Conservation (phyloP, 441 rosid genomes). For the Croton laevigatus region DNA sequence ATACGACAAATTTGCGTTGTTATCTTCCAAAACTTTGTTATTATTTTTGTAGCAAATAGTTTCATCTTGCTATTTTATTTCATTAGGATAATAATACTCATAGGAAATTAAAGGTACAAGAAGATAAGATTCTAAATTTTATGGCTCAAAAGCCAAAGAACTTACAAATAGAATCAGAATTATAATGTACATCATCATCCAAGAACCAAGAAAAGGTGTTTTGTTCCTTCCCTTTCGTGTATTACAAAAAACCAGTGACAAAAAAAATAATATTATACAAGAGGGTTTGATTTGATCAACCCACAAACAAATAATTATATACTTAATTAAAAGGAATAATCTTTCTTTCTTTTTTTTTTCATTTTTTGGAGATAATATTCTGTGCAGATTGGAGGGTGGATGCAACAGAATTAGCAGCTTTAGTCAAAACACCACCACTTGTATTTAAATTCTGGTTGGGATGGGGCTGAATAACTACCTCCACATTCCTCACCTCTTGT, state of each 20-base stretch:
- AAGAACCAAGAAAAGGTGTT: neutral
- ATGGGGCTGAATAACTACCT: conserved; percentile 45
- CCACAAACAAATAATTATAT: neutral
- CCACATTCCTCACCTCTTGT: conserved; percentile 40
- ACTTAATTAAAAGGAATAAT: neutral
- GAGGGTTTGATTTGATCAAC: neutral
- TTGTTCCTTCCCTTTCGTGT: neutral
- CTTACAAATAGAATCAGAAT: too few species aligned
- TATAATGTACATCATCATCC: neutral
- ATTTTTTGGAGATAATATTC: conserved; percentile 41
- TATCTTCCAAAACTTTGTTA: too few species aligned
- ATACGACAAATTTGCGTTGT: too few species aligned
- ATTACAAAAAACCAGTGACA: neutral
- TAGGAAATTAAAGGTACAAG: too few species aligned
- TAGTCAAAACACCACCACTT: conserved; percentile 56
- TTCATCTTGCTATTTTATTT: too few species aligned
- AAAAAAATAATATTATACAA: neutral
- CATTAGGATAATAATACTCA: neutral
- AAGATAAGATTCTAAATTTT: too few species aligned
- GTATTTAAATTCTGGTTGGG: conserved; percentile 31
- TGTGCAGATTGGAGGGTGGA: conserved; percentile 53
- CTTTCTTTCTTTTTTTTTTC: neutral
- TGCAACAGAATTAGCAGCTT: conserved; percentile 57
- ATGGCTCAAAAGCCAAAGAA: too few species aligned
- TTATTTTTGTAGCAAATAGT: too few species aligned